Evolutionary conservation across 345 rosid species (phyloP).

Genomic region (Kandelia obovata): DNA sequence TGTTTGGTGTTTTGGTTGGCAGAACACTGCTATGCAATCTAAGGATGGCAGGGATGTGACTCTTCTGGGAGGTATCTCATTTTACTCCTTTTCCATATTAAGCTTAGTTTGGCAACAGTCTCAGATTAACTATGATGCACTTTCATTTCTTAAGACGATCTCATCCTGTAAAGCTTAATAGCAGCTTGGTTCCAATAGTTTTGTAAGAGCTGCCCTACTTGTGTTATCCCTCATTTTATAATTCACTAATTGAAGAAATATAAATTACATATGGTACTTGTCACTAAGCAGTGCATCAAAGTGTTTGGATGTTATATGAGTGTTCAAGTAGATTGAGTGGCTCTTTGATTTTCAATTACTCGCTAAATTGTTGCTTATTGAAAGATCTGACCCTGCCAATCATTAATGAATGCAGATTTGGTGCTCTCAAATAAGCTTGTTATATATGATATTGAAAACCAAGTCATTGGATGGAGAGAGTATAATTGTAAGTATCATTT

Average conservation of each 20-base stretch:
- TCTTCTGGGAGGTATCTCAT: constrained; percentile 30
- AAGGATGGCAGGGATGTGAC: constrained; percentile 35
- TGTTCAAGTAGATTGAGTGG: no score
- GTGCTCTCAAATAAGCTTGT: constrained; percentile 72
- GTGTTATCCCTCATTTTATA: background rate
- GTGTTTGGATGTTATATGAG: no score
- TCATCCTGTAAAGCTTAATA: background rate
- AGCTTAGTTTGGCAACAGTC: background rate
- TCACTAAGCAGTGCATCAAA: background rate
- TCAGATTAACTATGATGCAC: background rate
- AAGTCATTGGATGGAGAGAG: constrained; percentile 66
- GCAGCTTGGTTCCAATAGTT: background rate
- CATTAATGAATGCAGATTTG: constrained; percentile 45
- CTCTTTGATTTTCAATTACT: no score
- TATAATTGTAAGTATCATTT: constrained; percentile 60
- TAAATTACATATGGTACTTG: background rate
- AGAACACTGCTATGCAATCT: constrained; percentile 17
- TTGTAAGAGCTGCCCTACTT: background rate
- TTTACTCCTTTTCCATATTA: background rate
- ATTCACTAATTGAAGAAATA: background rate
- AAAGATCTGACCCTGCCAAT: background rate
- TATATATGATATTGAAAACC: constrained; percentile 61
- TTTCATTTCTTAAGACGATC: background rate
- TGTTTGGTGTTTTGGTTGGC: constrained; percentile 38
- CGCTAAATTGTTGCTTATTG: background rate